Evolutionary conservation across 2,329 filamentous ascomycete species (phyloP), one percentile per base, ranked within the genome.

Genomic region (Xylariomycetidae sp.): DNA sequence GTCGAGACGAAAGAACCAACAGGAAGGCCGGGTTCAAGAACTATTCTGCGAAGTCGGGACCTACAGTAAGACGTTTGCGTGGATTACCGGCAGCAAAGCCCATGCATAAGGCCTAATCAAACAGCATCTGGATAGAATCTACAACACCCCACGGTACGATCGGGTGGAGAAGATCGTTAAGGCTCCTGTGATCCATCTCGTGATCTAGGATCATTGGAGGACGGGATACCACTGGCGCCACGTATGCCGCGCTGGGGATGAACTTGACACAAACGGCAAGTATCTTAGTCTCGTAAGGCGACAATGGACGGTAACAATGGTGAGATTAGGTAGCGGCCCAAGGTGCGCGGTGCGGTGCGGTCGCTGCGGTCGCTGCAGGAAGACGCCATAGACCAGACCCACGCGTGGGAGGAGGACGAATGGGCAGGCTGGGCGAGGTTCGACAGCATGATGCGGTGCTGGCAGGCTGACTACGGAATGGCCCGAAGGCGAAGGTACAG

Each of bases 121-220:
- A n/a, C n/a, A n/a, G n/a, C n/a, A n/a, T n/a, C n/a, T n/a, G n/a
- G n/a, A n/a, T n/a, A n/a, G n/a, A n/a, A n/a, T n/a, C n/a, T n/a
- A n/a, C n/a, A n/a, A n/a, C n/a, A n/a, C n/a, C n/a, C n/a, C n/a
- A n/a, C n/a, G n/a, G n/a, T n/a, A n/a, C n/a, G n/a, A n/a, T n/a
- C n/a, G n/a, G n/a, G 48, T 38, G 38, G 37, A 36, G 32, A 49
- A 50, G 47, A 48, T 45, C 42, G 46, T 47, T 50, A 44, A 49
- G 49, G 50, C 45, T 51, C 52, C 47, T 53, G 47, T 54, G 57
- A 59, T 55, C 51, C 49, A 53, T 49, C 54, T 59, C 52, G 49
- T 53, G 54, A 50, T 36, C 34, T 42, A 41, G 35, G 39, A 37
- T 48, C 36, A 59, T 56, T 58, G 56, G 58, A 42, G 47, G 49